Evolutionary conservation across 2,329 filamentous ascomycete genomes (phyloP), one percentile per base, ranked within the genome.

Genomic region (Lasiodiplodia citricola): DNA sequence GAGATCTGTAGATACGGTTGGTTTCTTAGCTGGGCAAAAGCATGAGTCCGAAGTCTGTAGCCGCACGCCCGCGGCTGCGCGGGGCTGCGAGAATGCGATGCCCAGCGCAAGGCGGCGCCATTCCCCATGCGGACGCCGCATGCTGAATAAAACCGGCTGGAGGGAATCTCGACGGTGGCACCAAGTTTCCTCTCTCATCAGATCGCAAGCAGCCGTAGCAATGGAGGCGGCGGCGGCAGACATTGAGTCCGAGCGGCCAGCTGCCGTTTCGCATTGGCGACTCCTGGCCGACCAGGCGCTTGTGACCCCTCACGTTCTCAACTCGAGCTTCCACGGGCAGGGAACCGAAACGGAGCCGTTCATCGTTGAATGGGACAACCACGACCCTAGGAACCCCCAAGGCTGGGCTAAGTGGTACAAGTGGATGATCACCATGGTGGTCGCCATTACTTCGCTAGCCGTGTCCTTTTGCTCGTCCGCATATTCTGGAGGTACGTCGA

Each of bases 301-400:
- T 13, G 7, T 54, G 51, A 54, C 51, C 2, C 51, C 51, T 21
- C 10, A 25, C 28, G 13, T 54, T 16, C 23, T 54, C 23, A 25
- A 2, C 21, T 7, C 10, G 7, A 13, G 14, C 3, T 54, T 25
- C 23, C 21, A 54, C 10, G 51, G 51, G 2, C 11, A 54, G 10
- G 51, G 51, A 13, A 54, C 51, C 14, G 21, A 25, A 11, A 25
- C n/a, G 8, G 14, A 11, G 8, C 82, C 82, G 1, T 83, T 78
- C 69, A 73, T 83, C 13, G 80, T 85, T 57, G 80, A 82, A 58
- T 85, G 81, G 81, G 78, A 83, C 62, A 77, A 81, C 21, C 78
- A 82, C 57, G 83, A 85, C 68, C 80, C 81, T 2, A 76, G 82
- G 70, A 83, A 85, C 67, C 81, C 82, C 0, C 78, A 83, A 77